phyloP scores from a whole-genome alignment of 2,329 filamentous ascomycete species.

The Arachnopeziza araneosa region DNA sequence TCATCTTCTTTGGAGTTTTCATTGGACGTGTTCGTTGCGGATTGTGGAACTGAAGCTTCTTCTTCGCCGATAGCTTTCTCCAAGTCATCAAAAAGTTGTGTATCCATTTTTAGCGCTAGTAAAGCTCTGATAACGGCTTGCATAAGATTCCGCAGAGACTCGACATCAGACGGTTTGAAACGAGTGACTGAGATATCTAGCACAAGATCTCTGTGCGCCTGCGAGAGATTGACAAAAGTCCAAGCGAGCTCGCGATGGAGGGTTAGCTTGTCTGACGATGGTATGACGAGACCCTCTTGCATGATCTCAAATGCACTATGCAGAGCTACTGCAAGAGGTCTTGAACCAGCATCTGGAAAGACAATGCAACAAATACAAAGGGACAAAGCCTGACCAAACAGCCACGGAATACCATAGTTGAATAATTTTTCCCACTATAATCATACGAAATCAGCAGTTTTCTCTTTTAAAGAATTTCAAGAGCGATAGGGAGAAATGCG shows the following conservation, averaged over 20 bases:
- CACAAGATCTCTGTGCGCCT: constrained; percentile 49
- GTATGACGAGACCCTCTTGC: constrained; percentile 36
- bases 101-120: constrained; percentile 46
- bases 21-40: not conserved
- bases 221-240: constrained; percentile 50
- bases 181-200: constrained; percentile 52
- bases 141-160: constrained; percentile 46
- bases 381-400: constrained; percentile 48
- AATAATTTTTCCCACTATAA: constrained; percentile 43
- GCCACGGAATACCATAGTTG: constrained; percentile 50
- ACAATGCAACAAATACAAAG: constrained; percentile 43
- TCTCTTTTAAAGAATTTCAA: not conserved
- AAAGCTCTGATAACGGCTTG: constrained; percentile 50
- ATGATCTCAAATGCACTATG: constrained; percentile 43
- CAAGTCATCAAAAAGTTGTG: constrained; percentile 37
- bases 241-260: constrained; percentile 42
- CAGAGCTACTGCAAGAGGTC: constrained; percentile 43
- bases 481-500: not conserved
- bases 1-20: constrained; percentile 14
- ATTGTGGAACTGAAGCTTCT: not conserved
- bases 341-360: constrained; percentile 51
- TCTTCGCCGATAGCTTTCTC: constrained; percentile 5
- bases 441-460: not conserved
- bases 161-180: constrained; percentile 45
- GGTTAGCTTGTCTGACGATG: constrained; percentile 31